These are phyloP conservation scores for Flaveria sonorensis DNA, from an alignment of 129 eudicot species.

Conservation along the genomic window DNA sequence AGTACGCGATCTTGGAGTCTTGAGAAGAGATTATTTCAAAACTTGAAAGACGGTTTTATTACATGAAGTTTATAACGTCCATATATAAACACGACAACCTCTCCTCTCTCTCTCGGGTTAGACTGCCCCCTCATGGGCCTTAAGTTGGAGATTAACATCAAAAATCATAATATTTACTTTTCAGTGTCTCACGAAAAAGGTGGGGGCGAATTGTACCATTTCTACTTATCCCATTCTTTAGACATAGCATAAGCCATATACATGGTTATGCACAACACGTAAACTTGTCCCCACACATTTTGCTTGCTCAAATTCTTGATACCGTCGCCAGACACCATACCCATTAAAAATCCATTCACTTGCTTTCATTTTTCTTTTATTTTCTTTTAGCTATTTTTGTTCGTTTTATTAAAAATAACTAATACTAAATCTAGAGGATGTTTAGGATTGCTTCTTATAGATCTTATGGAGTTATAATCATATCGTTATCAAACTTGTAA, in stretches of 20 bases:
- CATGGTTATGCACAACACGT: constrained; percentile 39
- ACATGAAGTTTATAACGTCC: no score
- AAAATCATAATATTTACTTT: background rate
- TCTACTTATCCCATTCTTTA: constrained; percentile 45
- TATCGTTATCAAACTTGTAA: background rate
- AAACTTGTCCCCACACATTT: constrained; percentile 40
- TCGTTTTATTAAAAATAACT: background rate
- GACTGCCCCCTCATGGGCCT: no score
- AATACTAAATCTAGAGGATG: background rate
- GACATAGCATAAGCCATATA: constrained; percentile 37
- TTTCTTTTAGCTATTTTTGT: background rate
- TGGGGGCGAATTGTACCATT: constrained; percentile 38
- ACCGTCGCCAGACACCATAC: constrained; percentile 28
- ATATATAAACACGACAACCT: no score
- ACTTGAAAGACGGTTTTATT: no score
- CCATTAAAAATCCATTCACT: constrained; percentile 21
- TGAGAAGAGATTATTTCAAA: no score
- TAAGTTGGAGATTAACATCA: no score
- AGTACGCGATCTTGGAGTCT: no score
- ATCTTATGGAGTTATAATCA: background rate
- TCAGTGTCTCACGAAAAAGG: background rate
- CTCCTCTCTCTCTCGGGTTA: no score
- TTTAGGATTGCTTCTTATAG: background rate
- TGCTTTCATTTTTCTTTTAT: background rate
- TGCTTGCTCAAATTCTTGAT: constrained; percentile 38